These are phyloP conservation scores for Chytriomyces hyalinus DNA, from an alignment of 192 early-diverging fungal species.

Conservation along the genomic window DNA sequence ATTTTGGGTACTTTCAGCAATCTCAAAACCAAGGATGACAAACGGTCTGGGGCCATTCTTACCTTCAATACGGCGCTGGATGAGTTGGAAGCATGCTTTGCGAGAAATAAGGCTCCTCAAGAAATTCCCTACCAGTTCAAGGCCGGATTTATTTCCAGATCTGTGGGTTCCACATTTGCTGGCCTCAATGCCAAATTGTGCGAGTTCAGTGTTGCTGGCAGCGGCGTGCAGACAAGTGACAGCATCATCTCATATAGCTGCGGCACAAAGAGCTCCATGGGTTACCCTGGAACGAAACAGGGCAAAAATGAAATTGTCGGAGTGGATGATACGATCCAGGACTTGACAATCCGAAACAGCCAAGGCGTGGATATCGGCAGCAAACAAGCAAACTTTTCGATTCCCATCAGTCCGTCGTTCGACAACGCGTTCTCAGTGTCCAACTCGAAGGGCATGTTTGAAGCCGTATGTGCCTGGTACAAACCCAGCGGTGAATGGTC, in stretches of 20 bases:
- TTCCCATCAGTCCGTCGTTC: slow-evolving; percentile 12
- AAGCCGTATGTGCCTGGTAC: slow-evolving; percentile 25
- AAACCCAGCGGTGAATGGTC: slow-evolving; percentile 8
- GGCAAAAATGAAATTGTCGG: background rate
- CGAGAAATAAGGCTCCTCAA: slow-evolving; percentile 29
- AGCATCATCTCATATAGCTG: slow-evolving; percentile 23
- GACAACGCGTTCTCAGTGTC: slow-evolving; percentile 7
- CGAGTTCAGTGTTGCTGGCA: slow-evolving; percentile 7
- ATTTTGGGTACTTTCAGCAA: slow-evolving; percentile 16
- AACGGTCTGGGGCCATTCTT: background rate
- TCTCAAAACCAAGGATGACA: background rate
- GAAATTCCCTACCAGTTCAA: slow-evolving; percentile 33
- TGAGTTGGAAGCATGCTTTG: slow-evolving; percentile 16
- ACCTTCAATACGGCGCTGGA: slow-evolving; percentile 1
- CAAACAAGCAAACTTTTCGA: slow-evolving; percentile 7
- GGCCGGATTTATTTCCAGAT: slow-evolving; percentile 15
- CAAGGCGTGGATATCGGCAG: background rate
- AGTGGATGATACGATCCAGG: background rate
- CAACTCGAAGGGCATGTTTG: background rate
- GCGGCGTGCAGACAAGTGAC: slow-evolving; percentile 7
- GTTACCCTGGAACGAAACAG: slow-evolving; percentile 5
- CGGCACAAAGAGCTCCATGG: slow-evolving; percentile 2
- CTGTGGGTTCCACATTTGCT: slow-evolving; percentile 27
- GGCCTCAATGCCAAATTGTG: slow-evolving; percentile 14
- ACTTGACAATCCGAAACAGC: slow-evolving; percentile 4